Percentiles rank a stretch among this genome's conserved stretches.
These are phyloP conservation scores for Clausena lansium DNA, from an alignment of 345 rosid genomes.

Conservation along the genomic window DNA sequence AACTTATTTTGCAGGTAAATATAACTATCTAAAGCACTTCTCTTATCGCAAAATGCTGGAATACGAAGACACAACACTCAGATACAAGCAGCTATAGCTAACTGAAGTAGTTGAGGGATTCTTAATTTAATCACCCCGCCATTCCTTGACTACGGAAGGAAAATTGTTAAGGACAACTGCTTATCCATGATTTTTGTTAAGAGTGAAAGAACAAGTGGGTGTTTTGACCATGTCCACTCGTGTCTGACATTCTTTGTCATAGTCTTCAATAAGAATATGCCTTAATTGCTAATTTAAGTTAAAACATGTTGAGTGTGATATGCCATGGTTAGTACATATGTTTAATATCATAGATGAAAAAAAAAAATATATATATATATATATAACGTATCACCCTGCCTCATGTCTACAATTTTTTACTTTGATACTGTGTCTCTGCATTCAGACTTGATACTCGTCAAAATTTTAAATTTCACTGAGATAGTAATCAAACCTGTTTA, in stretches of 20 bases:
- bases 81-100: neutral
- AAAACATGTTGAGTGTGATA: neutral
- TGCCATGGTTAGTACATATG: neutral
- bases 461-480: neutral
- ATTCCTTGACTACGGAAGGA: neutral
- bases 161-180: neutral
- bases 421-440: neutral
- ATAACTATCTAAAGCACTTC: neutral
- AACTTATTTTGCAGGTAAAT: neutral
- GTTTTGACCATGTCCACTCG: neutral
- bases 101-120: neutral
- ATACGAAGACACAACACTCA: neutral
- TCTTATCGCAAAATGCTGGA: neutral
- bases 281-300: neutral
- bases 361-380: too few species aligned
- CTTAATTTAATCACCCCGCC: neutral
- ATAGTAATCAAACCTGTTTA: constrained; percentile 59
- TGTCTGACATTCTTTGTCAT: neutral
- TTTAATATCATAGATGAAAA: neutral
- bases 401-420: neutral
- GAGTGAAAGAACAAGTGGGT: neutral
- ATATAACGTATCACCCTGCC: neutral
- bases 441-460: neutral
- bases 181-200: neutral
- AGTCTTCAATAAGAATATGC: neutral